Evolutionary conservation across 1,139 yeast genomes (phyloP).

Genomic region (Pneumocystis sp.): DNA sequence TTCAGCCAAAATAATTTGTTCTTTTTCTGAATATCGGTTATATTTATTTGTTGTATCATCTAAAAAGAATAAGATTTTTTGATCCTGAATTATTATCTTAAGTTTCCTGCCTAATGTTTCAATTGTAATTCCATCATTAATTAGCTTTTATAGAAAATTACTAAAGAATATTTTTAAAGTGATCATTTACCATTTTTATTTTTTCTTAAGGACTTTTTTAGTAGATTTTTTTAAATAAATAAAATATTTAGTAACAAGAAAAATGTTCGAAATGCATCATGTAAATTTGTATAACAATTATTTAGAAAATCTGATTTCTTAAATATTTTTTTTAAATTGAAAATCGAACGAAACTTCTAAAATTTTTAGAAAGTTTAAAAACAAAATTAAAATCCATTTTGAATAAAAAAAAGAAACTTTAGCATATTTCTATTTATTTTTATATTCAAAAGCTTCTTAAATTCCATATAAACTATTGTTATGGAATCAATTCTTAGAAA

Average conservation of each 20-base stretch:
- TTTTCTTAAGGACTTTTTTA: neutral
- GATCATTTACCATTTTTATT: neutral
- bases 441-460: neutral
- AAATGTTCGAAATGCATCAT: neutral
- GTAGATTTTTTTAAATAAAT: neutral
- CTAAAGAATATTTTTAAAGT: neutral
- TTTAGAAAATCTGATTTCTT: too few relatives aligned
- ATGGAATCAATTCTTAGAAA: neutral
- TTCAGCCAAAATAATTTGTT: neutral
- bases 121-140: neutral
- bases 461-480: neutral
- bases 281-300: neutral
- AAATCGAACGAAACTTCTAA: neutral
- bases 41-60: neutral
- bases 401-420: neutral
- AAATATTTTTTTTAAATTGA: too few relatives aligned
- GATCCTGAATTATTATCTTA: neutral
- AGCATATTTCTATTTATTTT: neutral
- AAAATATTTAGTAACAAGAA: neutral
- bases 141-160: neutral
- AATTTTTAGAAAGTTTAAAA: too few relatives aligned
- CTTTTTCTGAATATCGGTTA: neutral
- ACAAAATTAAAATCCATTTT: neutral
- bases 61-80: neutral
- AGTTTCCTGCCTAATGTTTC: neutral